Evolutionary conservation across 805 yeast species (phyloP).

Genomic region (Candida hungchunana): DNA sequence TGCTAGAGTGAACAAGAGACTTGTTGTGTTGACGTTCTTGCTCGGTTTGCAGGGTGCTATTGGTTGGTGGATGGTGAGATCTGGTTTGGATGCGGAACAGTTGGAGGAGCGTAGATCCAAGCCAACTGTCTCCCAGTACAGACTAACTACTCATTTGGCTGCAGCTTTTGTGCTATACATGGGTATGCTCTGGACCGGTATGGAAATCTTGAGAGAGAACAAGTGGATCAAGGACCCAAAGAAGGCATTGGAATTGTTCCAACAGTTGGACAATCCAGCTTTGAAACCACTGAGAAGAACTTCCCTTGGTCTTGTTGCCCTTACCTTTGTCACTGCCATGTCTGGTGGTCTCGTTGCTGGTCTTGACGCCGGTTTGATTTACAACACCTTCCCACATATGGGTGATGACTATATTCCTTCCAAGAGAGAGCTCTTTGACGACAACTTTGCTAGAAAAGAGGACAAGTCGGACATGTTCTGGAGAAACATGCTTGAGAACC

Average conservation of each 20-base stretch:
- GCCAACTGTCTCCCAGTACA: constrained; percentile 96
- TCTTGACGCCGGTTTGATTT: constrained; percentile 93
- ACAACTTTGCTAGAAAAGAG: constrained; percentile 59
- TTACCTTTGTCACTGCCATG: constrained; percentile 89
- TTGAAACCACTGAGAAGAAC: constrained; percentile 53
- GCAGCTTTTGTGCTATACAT: constrained; percentile 86
- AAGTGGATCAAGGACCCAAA: constrained; percentile 64
- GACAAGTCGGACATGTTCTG: constrained; percentile 76
- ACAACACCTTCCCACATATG: constrained; percentile 96
- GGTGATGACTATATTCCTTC: constrained; percentile 81
- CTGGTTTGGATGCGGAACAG: constrained; percentile 83
- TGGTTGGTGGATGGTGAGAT: constrained; percentile 99
- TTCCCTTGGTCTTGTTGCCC: constrained; percentile 52
- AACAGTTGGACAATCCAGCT: constrained; percentile 57
- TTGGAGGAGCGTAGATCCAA: constrained; percentile 77
- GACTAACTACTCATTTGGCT: constrained; percentile 90
- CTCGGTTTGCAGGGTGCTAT: constrained; percentile 92
- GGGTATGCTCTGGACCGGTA: constrained; percentile 88
- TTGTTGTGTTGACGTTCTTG: constrained; percentile 68
- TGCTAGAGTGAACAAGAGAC: constrained; percentile 57
- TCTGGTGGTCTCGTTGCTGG: constrained; percentile 99
- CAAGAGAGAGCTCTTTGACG: constrained; percentile 70
- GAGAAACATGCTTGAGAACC: constrained; percentile 93
- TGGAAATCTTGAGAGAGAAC: constrained; percentile 73
- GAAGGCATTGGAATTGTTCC: constrained; percentile 48